A percentile compares a stretch with the other conserved stretches of the same genome.
phyloP scores from a whole-genome alignment of 495 filamentous ascomycete genomes.

The Neurospora sp. region DNA sequence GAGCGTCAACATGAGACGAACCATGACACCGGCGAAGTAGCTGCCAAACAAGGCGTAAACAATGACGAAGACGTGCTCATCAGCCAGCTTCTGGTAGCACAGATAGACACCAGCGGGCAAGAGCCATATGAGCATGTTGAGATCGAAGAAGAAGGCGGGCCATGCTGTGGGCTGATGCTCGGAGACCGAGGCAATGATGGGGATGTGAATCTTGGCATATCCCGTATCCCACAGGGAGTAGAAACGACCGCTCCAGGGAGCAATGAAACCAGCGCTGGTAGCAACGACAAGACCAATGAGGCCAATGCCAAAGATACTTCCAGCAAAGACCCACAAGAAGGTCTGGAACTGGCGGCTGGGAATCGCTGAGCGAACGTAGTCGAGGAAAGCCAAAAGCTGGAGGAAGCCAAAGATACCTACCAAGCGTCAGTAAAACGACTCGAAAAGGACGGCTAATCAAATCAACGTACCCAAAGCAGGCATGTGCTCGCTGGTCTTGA shows the following conservation, averaged over 20 bases:
- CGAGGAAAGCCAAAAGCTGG: conserved; percentile 87
- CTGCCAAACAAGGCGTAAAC: conserved; percentile 91
- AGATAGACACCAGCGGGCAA: conserved; percentile 98
- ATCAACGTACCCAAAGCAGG: conserved; percentile 68
- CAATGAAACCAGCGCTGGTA: conserved; percentile 81
- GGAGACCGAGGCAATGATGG: conserved; percentile 97
- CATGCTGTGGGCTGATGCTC: conserved; percentile 99
- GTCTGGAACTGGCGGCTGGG: conserved; percentile 92
- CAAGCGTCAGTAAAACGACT: conserved; percentile 17
- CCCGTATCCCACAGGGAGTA: conserved; percentile 99
- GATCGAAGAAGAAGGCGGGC: conserved; percentile 99
- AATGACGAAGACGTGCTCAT: conserved; percentile 97
- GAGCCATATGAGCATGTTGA: conserved; percentile 97
- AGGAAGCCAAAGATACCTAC: conserved; percentile 90
- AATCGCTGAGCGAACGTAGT: conserved; percentile 77
- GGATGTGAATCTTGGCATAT: conserved; percentile 99
- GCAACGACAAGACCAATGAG: conserved; percentile 60
- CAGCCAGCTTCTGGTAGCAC: conserved; percentile 85
- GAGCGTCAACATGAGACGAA: conserved; percentile 93
- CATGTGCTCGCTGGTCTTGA: conserved; percentile 98
- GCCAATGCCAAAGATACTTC: conserved; percentile 56
- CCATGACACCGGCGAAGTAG: conserved; percentile 99
- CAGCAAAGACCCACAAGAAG: conserved; percentile 66
- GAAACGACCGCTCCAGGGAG: conserved; percentile 97
- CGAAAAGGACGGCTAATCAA: neutral